Base-by-base conservation (phyloP, 2,329 filamentous ascomycete species). In the Talaromyces sp. region DNA sequence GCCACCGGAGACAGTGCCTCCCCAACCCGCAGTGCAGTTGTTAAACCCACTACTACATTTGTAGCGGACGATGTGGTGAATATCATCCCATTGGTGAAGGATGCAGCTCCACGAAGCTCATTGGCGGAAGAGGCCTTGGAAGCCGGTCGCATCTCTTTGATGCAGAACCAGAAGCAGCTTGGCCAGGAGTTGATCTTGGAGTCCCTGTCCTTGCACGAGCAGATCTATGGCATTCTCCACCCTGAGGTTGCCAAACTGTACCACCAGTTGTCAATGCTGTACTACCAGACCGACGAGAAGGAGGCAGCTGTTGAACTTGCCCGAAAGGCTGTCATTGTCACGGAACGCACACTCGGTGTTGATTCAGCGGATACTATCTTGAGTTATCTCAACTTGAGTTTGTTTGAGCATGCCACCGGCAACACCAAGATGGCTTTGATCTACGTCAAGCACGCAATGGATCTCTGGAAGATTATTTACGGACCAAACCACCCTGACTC, bases 261-360 rank as follows among this genome's bases (percentile, higher is more conserved):
- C 81, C 93, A 96, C 76, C 92, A 90, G 57, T 78, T 99, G 52
- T 96, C 94, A 2, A 96, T 96, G 82, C 83, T 97, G 59, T 97
- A 97, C 79, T 97, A 95, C 77, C 90, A 95, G 74, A 85, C 96
- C n/a, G 94, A 97, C 58, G 94, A 99, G 80, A 97, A 97, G 81
- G 90, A 92, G 41, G 91, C 91, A 10, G 94, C 94, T 26, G 89
- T 97, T 26, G 94, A 99, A 76, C 85, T 99, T 64, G 92, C 94
- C 19, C 90, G 92, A 72, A 99, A 99, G 80, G 92, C 94, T 26
- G 92, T 96, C 66, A 93, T 99, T 63, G 92, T 99, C 48, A 90
- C 92, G 1, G 94, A 99, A 81, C 86, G 94, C 58, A 99, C 94
- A 0, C 83, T 97, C 31, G 94, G 94, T 71, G 83, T 99, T 58